Evolutionary conservation across 345 rosid genomes (phyloP).

Genomic region (Viola odorata): DNA sequence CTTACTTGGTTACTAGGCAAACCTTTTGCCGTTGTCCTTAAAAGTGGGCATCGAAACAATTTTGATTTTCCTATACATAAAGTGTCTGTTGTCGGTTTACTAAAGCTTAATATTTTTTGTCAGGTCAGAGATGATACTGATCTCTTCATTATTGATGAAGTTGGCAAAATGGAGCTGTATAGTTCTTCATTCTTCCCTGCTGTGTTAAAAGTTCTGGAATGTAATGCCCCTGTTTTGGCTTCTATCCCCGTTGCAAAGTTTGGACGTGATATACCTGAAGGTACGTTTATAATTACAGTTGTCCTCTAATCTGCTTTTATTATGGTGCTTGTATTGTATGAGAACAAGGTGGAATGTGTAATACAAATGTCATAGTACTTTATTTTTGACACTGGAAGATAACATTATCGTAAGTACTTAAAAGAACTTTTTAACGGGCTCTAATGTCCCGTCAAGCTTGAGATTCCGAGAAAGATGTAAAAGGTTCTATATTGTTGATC

Average conservation of each 20-base stretch:
- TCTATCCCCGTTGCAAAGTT: conserved; percentile 53
- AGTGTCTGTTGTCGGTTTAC: neutral
- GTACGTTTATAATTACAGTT: conserved; percentile 20
- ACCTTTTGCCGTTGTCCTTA: too few species aligned
- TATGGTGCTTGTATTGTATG: neutral
- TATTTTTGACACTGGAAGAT: neutral
- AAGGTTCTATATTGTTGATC: neutral
- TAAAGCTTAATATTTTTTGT: neutral
- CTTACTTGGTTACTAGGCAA: too few species aligned
- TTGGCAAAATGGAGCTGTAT: conserved; percentile 73
- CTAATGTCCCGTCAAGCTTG: neutral
- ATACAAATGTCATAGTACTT: neutral
- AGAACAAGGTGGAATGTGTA: neutral
- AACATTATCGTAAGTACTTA: neutral
- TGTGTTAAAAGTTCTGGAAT: conserved; percentile 50
- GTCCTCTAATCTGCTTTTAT: neutral
- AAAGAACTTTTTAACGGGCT: neutral
- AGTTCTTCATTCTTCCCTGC: conserved; percentile 66
- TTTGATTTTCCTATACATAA: too few species aligned
- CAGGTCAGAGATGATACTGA: conserved; percentile 51
- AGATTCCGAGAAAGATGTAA: neutral
- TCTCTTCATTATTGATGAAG: conserved; percentile 67
- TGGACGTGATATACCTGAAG: conserved; percentile 58
- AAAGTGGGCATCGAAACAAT: too few species aligned
- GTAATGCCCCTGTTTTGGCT: conserved; percentile 52